phyloP scores from a whole-genome alignment of 176 grass and related monocot species.

The Oryza brachyantha region DNA sequence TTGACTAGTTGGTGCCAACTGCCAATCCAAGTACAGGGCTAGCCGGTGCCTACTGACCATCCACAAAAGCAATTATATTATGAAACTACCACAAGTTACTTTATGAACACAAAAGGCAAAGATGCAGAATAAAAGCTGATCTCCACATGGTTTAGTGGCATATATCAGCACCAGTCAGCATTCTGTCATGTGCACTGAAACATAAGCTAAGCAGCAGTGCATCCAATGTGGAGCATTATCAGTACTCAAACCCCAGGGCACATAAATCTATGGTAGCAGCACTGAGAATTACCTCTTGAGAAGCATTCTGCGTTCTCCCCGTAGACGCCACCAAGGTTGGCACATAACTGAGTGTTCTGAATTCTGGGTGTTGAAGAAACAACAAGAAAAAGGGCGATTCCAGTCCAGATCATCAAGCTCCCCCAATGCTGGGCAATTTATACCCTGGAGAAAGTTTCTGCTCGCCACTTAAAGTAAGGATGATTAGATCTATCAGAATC shows the following conservation, averaged over 20 bases:
- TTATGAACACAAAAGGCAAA: constrained; percentile 28
- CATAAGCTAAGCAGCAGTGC: constrained; percentile 22
- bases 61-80: constrained; percentile 15
- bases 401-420: constrained; percentile 27
- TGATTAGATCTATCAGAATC: not conserved
- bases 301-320: not conserved
- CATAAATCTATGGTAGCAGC: not conserved
- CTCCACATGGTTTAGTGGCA: constrained; percentile 38
- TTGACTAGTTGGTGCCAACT: not conserved
- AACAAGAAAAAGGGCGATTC: not conserved
- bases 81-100: constrained; percentile 17
- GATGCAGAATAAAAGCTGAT: constrained; percentile 31
- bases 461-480: constrained; percentile 34
- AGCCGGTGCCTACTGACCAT: constrained; percentile 13
- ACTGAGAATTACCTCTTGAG: not conserved
- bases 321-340: not conserved
- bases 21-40: constrained; percentile 9
- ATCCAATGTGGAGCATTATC: constrained; percentile 29
- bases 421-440: constrained; percentile 19
- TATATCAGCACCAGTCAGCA: constrained; percentile 32
- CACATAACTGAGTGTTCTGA: not conserved
- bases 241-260: not conserved
- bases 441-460: constrained; percentile 28
- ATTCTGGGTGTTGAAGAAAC: not conserved
- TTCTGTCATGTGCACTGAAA: constrained; percentile 30